These are phyloP conservation scores for Populus hybrid DNA, from an alignment of 441 rosid species.

Conservation along the genomic window DNA sequence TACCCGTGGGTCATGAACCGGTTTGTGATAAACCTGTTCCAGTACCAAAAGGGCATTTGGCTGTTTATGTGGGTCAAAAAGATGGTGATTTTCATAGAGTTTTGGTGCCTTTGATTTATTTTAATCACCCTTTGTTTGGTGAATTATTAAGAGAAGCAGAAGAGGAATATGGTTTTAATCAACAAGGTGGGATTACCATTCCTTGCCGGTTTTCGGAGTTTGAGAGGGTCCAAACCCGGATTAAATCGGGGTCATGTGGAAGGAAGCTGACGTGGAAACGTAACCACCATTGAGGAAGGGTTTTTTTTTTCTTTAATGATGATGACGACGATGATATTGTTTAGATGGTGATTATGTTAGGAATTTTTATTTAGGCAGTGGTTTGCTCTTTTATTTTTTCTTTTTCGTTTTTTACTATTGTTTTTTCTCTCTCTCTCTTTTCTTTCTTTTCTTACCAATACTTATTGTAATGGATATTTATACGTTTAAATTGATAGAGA, in stretches of 20 bases:
- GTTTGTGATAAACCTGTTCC: slow-evolving; percentile 18
- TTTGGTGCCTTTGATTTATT: too few species aligned
- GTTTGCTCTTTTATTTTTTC: slow-evolving; percentile 1
- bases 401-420: too few species aligned
- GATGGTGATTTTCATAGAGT: too few species aligned
- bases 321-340: slow-evolving; percentile 29
- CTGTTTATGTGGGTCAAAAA: slow-evolving; percentile 71
- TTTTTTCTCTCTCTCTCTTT: not conserved
- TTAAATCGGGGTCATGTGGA: slow-evolving; percentile 38
- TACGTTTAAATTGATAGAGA: slow-evolving; percentile 19
- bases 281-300: slow-evolving; percentile 20
- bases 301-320: not conserved
- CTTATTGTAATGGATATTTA: not conserved
- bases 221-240: slow-evolving; percentile 64
- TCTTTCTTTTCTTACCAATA: not conserved
- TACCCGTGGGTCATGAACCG: slow-evolving; percentile 34
- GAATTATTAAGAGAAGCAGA: too few species aligned
- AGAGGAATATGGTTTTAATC: too few species aligned
- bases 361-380: slow-evolving; percentile 2
- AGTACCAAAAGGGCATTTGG: slow-evolving; percentile 72
- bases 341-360: not conserved
- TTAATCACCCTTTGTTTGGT: too few species aligned
- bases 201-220: slow-evolving; percentile 82
- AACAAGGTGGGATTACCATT: too few species aligned
- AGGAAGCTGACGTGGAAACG: slow-evolving; percentile 43